Evolutionary conservation across 768 basidiomycete genomes (phyloP), one percentile per base, ranked within the genome.

Genomic region (Boletus reticulatus): DNA sequence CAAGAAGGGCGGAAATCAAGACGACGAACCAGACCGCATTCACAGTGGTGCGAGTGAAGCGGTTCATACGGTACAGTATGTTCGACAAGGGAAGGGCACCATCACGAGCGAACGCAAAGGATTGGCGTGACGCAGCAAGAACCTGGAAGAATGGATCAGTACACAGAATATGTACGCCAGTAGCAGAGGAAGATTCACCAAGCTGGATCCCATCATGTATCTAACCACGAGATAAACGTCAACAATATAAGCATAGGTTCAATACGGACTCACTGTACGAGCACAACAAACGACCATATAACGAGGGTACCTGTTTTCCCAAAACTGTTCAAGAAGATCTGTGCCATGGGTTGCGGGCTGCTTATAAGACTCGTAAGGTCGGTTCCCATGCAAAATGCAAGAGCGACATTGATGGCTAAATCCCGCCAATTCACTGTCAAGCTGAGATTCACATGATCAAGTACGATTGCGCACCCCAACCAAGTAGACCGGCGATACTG

Each of bases 71-170:
- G 62, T 84, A 85, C 20, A 85, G 73, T 52, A 71, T 77, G 8
- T 60, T 58, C 1, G 85, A 86, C 45, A 84, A 71, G 1, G 85
- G 85, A 7, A 87, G 79, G 2, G 81, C 85, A 36, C 83, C 83
- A 59, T 87, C 82, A 13, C 85, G 76, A 1, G 82, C 70, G 61
- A 84, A 84, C 0, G 82, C 82, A 51, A 83, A 84, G 14, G 76
- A 72, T 65, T 83, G 83, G n/a, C 82, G 79, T 0, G 81, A 82
- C 22, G 80, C 66, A 6, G 81, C 78, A 14, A 81, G 73, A 20
- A 81, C 57, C 79, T 75, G 46, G 27, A 44, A 43, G 43, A 37
- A 60, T 53, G 24, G 48, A 22, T 64, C 45, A 63, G 19, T 43
- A 14, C 4, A 1, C 20, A 19, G 19, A 13, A 32, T 46, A 36